phyloP scores from a whole-genome alignment of 768 basidiomycete species.

The Suillus alpinus region DNA sequence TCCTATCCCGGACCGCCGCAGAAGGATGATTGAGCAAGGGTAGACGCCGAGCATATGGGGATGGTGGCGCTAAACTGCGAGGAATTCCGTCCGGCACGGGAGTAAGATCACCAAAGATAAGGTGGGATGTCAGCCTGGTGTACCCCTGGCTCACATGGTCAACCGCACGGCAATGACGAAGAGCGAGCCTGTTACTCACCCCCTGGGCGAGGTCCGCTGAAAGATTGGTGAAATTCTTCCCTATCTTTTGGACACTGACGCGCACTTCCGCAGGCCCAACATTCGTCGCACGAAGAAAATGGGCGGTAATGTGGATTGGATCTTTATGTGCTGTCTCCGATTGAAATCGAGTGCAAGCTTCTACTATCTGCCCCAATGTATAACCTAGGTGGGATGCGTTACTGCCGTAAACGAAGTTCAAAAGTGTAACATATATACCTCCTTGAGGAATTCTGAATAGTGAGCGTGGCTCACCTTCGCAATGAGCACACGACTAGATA shows the following conservation, averaged over 20 bases:
- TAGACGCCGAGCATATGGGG: slow-evolving; percentile 56
- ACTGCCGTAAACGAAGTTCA: not conserved
- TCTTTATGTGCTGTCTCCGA: slow-evolving; percentile 46
- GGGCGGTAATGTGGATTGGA: slow-evolving; percentile 58
- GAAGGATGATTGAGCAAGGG: slow-evolving; percentile 57
- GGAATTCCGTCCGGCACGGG: slow-evolving; percentile 18
- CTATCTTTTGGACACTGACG: slow-evolving; percentile 46
- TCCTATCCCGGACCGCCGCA: slow-evolving; percentile 22
- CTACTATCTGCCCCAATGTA: slow-evolving; percentile 50
- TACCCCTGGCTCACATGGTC: slow-evolving; percentile 33
- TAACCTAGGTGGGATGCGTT: slow-evolving; percentile 44
- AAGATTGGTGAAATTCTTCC: slow-evolving; percentile 56
- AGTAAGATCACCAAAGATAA: slow-evolving; percentile 52
- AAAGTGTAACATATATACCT: slow-evolving; percentile 30
- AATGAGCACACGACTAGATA: slow-evolving; percentile 5
- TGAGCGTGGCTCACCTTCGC: not conserved
- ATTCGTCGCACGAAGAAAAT: slow-evolving; percentile 50
- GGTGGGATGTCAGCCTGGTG: slow-evolving; percentile 49
- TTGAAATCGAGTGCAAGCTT: slow-evolving; percentile 55
- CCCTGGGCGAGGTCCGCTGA: slow-evolving; percentile 57
- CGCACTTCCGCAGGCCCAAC: slow-evolving; percentile 44
- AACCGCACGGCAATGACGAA: not conserved
- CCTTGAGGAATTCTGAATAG: slow-evolving; percentile 49
- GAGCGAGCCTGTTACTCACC: slow-evolving; percentile 31
- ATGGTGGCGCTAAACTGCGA: slow-evolving; percentile 44